Conservation (phyloP, 495 filamentous ascomycete genomes). For the Xylaria grammica region DNA sequence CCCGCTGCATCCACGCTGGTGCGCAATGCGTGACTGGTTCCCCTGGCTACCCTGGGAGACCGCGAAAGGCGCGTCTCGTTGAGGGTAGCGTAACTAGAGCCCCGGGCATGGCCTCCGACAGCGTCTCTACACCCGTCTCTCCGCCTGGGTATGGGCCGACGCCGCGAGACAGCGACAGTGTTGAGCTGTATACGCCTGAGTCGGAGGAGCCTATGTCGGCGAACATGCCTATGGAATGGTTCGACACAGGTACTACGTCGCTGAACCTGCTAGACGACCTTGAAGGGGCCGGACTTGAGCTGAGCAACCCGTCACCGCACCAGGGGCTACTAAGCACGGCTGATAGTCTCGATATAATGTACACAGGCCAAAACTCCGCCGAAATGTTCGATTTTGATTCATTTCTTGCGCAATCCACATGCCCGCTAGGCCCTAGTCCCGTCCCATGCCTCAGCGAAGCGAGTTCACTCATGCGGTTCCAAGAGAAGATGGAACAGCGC, state of each 20-base stretch:
- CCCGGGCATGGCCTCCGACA: not conserved
- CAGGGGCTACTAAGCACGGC: not conserved
- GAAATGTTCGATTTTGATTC: conserved; percentile 3
- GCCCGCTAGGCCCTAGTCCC: not conserved
- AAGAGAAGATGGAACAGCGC: conserved; percentile 19
- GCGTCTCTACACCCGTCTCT: conserved; percentile 4
- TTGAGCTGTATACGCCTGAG: not conserved
- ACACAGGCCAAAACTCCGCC: conserved; percentile 2
- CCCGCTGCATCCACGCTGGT: conserved; percentile 11
- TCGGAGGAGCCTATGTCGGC: not conserved
- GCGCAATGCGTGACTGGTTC: conserved; percentile 14
- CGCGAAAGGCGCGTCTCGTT: conserved; percentile 8
- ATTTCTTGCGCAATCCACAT: not conserved
- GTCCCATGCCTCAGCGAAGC: not conserved
- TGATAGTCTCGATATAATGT: conserved; percentile 4
- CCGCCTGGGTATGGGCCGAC: not conserved
- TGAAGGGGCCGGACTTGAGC: conserved; percentile 3
- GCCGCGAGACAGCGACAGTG: not conserved
- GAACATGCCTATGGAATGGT: conserved; percentile 1
- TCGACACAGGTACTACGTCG: not conserved
- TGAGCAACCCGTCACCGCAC: conserved; percentile 12
- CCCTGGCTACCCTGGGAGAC: conserved; percentile 11
- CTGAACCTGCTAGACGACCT: not conserved
- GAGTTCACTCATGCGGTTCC: conserved; percentile 10
- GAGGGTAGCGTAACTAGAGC: not conserved